phyloP scores from a whole-genome alignment of 306 rosid genomes.

The Corylus heterophylla region DNA sequence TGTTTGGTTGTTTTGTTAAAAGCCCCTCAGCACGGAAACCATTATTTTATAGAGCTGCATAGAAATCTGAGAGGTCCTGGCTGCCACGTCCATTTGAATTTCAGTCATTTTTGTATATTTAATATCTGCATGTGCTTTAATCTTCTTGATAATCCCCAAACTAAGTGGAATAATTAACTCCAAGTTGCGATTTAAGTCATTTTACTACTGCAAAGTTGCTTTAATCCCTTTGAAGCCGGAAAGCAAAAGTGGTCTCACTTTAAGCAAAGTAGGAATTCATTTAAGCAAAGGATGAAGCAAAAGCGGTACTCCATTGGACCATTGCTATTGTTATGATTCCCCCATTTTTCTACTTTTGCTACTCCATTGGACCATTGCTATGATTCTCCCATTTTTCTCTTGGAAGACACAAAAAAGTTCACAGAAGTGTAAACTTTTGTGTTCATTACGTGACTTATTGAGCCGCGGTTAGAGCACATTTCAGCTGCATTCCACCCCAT shows the following conservation, averaged over 20 bases:
- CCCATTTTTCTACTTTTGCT: too few relatives aligned
- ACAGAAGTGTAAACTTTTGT: too few relatives aligned
- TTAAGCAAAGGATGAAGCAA: too few relatives aligned
- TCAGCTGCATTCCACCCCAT: too few relatives aligned
- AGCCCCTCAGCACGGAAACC: not conserved
- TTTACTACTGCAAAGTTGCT: not conserved
- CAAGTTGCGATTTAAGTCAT: not conserved
- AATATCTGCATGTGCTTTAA: not conserved
- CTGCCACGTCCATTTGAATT: not conserved
- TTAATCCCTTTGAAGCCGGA: not conserved
- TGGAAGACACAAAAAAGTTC: too few relatives aligned
- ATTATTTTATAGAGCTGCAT: not conserved
- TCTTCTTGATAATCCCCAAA: not conserved
- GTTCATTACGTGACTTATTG: too few relatives aligned
- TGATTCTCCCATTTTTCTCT: too few relatives aligned
- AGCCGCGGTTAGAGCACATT: too few relatives aligned
- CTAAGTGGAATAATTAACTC: not conserved
- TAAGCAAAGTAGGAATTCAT: not conserved
- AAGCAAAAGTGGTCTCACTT: not conserved
- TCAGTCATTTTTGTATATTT: not conserved
- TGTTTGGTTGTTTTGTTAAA: not conserved
- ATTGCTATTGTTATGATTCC: too few relatives aligned
- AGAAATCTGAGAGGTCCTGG: not conserved
- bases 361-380: too few relatives aligned
- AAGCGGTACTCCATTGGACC: too few relatives aligned